Evolutionary conservation across 1,139 yeast genomes (phyloP).

Genomic region (Pichia cactophila): DNA sequence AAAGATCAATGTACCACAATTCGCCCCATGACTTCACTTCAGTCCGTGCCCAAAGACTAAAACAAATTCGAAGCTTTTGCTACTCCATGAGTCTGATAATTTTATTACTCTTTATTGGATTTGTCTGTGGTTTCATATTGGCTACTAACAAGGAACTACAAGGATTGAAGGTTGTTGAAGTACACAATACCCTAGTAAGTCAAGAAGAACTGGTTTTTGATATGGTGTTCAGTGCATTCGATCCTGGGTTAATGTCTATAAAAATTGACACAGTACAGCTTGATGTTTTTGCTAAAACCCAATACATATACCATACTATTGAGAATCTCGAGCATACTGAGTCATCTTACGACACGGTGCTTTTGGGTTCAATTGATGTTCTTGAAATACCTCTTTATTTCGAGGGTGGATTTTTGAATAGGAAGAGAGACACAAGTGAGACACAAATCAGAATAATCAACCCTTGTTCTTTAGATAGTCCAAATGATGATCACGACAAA

Average conservation of each 20-base stretch:
- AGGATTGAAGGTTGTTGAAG: slow-evolving; percentile 49
- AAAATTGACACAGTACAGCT: slow-evolving; percentile 60
- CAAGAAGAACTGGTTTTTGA: slow-evolving; percentile 82
- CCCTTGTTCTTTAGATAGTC: slow-evolving; percentile 47
- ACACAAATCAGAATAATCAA: slow-evolving; percentile 66
- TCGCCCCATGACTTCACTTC: slow-evolving; percentile 51
- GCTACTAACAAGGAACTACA: slow-evolving; percentile 85
- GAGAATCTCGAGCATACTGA: not conserved
- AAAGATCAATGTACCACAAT: slow-evolving; percentile 35
- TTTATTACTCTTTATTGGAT: slow-evolving; percentile 59
- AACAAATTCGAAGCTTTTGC: slow-evolving; percentile 43
- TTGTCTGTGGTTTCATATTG: slow-evolving; percentile 71
- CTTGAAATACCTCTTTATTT: slow-evolving; percentile 72
- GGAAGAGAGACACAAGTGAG: slow-evolving; percentile 45
- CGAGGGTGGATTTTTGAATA: slow-evolving; percentile 68
- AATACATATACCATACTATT: slow-evolving; percentile 31
- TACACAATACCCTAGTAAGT: slow-evolving; percentile 70
- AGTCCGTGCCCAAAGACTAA: slow-evolving; percentile 28
- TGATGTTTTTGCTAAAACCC: slow-evolving; percentile 82
- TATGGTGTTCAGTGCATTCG: slow-evolving; percentile 67
- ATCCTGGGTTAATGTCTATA: slow-evolving; percentile 79
- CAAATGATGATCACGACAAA: slow-evolving; percentile 11
- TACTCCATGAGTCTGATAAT: slow-evolving; percentile 50
- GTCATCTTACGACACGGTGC: slow-evolving; percentile 48
- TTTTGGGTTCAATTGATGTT: slow-evolving; percentile 60